Percentiles rank a stretch among this genome's conserved stretches.
Conservation (phyloP, 208 protist species). For the Wallacemonas rigidus region DNA sequence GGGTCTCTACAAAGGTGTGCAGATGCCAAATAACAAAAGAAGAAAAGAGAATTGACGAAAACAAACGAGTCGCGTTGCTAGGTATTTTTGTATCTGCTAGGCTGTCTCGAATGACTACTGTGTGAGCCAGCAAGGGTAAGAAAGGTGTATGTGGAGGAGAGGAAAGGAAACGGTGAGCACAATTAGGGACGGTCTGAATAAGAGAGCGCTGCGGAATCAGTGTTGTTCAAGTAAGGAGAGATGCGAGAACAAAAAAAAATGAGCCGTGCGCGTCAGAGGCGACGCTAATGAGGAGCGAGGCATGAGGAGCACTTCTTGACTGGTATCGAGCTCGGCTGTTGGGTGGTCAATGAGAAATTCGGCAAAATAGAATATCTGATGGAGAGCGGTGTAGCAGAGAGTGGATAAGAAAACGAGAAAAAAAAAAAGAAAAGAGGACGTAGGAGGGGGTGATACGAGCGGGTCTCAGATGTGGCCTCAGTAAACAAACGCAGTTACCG, state of each 20-base stretch:
- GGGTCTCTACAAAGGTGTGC: background rate
- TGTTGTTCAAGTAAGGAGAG: no score
- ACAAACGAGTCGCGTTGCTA: background rate
- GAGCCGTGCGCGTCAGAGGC: no score
- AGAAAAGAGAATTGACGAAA: slow-evolving; percentile 10
- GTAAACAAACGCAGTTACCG: background rate
- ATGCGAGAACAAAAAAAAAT: no score
- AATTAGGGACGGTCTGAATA: no score
- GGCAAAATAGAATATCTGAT: background rate
- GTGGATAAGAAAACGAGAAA: background rate
- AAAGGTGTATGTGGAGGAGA: background rate
- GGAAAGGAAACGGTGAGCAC: background rate
- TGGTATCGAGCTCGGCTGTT: no score
- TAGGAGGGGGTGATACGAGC: background rate
- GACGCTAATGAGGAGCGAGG: no score
- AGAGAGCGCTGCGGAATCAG: no score
- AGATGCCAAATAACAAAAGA: background rate
- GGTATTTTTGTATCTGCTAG: background rate
- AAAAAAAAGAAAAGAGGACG: background rate
- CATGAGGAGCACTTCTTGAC: no score
- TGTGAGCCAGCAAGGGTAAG: background rate
- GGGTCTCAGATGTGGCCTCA: background rate
- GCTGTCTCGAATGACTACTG: slow-evolving; percentile 5
- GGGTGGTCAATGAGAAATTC: background rate
- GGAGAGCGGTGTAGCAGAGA: no score